These are phyloP conservation scores for Bryopsis sp. DNA, from an alignment of 139 green algal species.

Conservation along the genomic window DNA sequence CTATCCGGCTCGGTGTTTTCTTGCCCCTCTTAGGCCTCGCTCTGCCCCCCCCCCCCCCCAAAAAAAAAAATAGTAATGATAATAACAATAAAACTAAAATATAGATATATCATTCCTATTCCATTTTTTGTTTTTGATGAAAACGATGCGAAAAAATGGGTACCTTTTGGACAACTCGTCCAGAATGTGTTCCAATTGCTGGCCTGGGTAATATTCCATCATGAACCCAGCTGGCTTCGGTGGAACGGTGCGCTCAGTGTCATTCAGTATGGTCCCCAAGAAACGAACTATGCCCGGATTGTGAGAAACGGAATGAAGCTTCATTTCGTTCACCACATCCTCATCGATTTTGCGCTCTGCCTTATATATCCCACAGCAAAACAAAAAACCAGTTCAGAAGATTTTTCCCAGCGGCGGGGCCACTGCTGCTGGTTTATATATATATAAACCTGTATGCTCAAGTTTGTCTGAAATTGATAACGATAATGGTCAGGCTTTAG, in stretches of 20 bases:
- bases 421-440: no score
- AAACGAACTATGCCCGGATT: not conserved
- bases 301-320: not conserved
- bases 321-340: not conserved
- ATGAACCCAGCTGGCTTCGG: not conserved
- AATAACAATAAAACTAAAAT: not conserved
- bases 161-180: slow-evolving; percentile 17
- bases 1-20: no score
- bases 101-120: no score
- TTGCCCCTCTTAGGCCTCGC: no score
- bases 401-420: no score
- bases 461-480: no score
- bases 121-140: no score
- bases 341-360: not conserved
- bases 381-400: no score
- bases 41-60: no score
- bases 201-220: slow-evolving; percentile 12
- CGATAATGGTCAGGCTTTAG: no score
- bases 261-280: not conserved
- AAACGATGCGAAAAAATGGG: slow-evolving; percentile 23
- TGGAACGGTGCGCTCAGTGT: not conserved
- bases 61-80: not conserved
- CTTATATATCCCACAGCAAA: no score
- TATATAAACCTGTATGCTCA: no score
- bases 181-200: slow-evolving; percentile 19